These are phyloP conservation scores for Trifolium dubium DNA, from an alignment of 306 rosid genomes.

Conservation along the genomic window DNA sequence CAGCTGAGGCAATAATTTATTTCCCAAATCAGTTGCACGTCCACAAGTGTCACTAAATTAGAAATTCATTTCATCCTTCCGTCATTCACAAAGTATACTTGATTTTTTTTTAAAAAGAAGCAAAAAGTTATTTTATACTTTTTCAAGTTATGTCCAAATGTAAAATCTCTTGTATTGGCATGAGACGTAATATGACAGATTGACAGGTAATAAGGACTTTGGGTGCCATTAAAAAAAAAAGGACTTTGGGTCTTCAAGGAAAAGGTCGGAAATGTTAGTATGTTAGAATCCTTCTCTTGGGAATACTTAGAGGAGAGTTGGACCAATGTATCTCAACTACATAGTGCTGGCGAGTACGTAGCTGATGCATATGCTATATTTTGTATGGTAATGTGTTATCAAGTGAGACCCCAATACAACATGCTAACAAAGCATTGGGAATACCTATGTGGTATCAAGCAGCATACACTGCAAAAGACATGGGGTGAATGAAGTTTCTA, in stretches of 20 bases:
- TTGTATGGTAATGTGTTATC: background rate
- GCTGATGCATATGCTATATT: background rate
- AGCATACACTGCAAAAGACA: background rate
- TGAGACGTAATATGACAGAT: constrained; percentile 46
- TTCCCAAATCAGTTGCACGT: background rate
- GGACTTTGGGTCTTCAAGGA: constrained; percentile 55
- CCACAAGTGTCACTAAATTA: background rate
- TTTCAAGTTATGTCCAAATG: constrained; percentile 68
- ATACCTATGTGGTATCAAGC: background rate
- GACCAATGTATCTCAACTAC: constrained; percentile 69
- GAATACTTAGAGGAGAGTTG: constrained; percentile 62
- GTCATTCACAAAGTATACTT: background rate
- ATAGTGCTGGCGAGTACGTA: constrained; percentile 67
- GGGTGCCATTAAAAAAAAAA: too few relatives aligned
- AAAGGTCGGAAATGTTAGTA: constrained; percentile 50
- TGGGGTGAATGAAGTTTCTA: background rate
- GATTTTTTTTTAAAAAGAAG: too few relatives aligned
- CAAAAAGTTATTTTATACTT: constrained; percentile 40
- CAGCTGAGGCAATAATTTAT: background rate
- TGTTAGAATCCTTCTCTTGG: constrained; percentile 53
- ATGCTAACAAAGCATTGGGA: constrained; percentile 8
- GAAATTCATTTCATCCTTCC: background rate
- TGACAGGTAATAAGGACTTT: constrained; percentile 49
- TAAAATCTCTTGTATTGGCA: constrained; percentile 52
- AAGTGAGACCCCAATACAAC: background rate